Evolutionary conservation across 2,329 filamentous ascomycete species (phyloP).

Genomic region (Capronia epimyces): DNA sequence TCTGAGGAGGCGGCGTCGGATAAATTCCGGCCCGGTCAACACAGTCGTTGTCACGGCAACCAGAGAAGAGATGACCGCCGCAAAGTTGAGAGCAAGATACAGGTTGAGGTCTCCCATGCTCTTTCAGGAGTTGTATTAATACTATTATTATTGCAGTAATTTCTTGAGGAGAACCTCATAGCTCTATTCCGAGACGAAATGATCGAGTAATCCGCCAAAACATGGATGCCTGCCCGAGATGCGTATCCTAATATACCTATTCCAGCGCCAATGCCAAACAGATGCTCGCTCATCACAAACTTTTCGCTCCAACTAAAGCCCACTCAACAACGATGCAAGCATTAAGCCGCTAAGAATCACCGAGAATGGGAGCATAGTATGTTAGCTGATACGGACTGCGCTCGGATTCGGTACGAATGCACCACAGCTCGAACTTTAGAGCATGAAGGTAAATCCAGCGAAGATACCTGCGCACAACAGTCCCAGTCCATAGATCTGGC

Average conservation of each 20-base stretch:
- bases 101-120: neutral
- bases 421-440: conserved; percentile 35
- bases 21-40: conserved; percentile 6
- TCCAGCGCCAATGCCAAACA: conserved; percentile 16
- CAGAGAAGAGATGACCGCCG: neutral
- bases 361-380: too few relatives aligned
- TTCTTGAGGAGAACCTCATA: too few relatives aligned
- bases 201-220: neutral
- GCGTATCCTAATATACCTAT: too few relatives aligned
- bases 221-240: too few relatives aligned
- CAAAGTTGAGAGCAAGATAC: neutral
- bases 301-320: conserved; percentile 7
- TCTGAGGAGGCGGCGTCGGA: neutral
- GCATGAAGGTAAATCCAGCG: conserved; percentile 52
- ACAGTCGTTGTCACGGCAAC: conserved; percentile 11
- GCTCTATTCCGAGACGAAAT: too few relatives aligned
- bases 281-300: conserved; percentile 4
- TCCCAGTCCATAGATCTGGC: conserved; percentile 53
- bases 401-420: neutral
- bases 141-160: neutral
- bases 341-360: too few relatives aligned
- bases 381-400: too few relatives aligned
- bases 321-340: conserved; percentile 1
- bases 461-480: conserved; percentile 52
- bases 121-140: neutral